Evolutionary conservation across 1,284 basidiomycete species (phyloP).

Genomic region (Trichosporon faecale): DNA sequence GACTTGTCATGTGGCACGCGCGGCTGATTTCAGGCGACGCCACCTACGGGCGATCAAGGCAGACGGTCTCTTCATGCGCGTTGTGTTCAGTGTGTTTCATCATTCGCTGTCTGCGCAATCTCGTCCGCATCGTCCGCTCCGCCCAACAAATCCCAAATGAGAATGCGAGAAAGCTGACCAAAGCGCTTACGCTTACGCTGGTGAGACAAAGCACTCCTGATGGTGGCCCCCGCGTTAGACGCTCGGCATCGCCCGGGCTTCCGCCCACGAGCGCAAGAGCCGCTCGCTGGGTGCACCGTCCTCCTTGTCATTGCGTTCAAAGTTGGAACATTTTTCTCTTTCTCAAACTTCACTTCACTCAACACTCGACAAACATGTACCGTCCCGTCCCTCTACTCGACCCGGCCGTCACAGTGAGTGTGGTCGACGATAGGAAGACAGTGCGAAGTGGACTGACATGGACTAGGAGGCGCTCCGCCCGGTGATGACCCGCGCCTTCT

Average conservation of each 20-base stretch:
- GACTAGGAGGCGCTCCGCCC: constrained; percentile 12
- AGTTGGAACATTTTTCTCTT: not conserved
- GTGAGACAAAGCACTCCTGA: not conserved
- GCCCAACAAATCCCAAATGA: not conserved
- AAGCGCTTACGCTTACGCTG: not conserved
- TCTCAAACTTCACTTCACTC: not conserved
- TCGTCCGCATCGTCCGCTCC: not conserved
- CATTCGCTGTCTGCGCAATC: not conserved
- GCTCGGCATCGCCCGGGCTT: not conserved
- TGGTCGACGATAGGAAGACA: not conserved
- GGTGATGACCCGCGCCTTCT: constrained; percentile 10
- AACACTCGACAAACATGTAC: not conserved
- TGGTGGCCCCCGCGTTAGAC: not conserved
- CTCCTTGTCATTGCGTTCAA: not conserved
- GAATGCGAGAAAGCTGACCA: not conserved
- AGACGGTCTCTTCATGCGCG: not conserved
- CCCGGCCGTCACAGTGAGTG: not conserved
- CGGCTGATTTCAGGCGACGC: not conserved
- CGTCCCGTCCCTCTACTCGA: not conserved
- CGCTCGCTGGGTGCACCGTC: constrained; percentile 6
- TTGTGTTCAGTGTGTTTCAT: not conserved
- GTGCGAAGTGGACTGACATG: not conserved
- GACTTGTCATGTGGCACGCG: not conserved
- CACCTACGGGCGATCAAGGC: not conserved
- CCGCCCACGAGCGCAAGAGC: not conserved